Evolutionary conservation across 495 filamentous ascomycete species (phyloP).

Genomic region (Thermothielavioides terrestris): DNA sequence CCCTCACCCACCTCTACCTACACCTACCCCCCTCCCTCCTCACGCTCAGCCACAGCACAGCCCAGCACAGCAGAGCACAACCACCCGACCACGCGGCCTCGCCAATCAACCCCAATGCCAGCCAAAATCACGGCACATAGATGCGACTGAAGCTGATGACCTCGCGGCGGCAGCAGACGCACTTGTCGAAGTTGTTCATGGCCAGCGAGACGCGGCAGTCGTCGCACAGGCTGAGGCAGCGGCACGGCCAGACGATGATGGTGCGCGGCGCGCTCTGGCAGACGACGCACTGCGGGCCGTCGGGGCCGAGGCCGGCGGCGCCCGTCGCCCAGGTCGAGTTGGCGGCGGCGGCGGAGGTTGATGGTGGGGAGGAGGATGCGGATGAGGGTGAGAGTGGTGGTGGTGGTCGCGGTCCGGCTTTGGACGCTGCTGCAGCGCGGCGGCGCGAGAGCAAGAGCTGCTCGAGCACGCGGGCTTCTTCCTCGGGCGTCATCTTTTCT

Average conservation of each 20-base stretch:
- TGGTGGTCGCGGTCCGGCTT: too few relatives aligned
- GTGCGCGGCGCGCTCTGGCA: slow-evolving; percentile 82
- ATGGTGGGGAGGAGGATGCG: background rate
- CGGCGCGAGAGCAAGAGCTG: slow-evolving; percentile 67
- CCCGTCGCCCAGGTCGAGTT: slow-evolving; percentile 54
- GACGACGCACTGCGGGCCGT: slow-evolving; percentile 84
- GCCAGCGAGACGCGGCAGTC: slow-evolving; percentile 89
- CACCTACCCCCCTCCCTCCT: background rate
- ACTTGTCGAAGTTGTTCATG: slow-evolving; percentile 93
- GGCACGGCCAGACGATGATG: slow-evolving; percentile 92
- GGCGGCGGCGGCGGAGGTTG: background rate
- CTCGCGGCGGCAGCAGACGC: slow-evolving; percentile 83
- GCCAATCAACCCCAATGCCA: background rate
- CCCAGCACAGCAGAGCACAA: background rate
- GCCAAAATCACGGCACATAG: slow-evolving; percentile 64
- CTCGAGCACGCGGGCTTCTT: slow-evolving; percentile 76
- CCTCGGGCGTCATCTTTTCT: slow-evolving; percentile 46
- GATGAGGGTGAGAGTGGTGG: background rate
- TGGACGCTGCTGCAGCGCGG: slow-evolving; percentile 25
- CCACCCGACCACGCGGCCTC: background rate
- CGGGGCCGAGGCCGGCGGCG: slow-evolving; percentile 58
- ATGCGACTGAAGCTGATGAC: slow-evolving; percentile 80
- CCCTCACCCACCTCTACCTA: too few relatives aligned
- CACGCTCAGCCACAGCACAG: background rate
- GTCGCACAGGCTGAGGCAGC: slow-evolving; percentile 88